Conservation (phyloP, 345 rosid genomes). For the Sonneratia alba region DNA sequence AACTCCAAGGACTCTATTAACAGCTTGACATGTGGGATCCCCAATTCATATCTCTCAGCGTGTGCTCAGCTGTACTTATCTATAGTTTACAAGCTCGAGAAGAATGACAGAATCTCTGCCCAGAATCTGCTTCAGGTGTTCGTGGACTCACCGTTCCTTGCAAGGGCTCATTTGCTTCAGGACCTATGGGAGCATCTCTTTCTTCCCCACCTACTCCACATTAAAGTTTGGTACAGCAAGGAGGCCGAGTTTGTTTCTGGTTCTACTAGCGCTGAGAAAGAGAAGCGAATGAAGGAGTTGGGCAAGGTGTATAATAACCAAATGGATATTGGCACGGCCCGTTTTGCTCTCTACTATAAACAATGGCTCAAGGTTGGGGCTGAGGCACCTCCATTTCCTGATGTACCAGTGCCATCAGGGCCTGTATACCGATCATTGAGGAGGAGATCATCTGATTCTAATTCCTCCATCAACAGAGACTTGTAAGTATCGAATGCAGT, state of each 20-base stretch:
- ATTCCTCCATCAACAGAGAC: constrained; percentile 22
- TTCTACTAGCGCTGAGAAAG: constrained; percentile 11
- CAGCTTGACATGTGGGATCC: constrained; percentile 33
- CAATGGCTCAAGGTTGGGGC: not conserved
- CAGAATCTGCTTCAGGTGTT: constrained; percentile 52
- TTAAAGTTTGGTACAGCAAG: constrained; percentile 48
- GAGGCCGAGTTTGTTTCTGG: constrained; percentile 33
- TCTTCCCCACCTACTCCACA: constrained; percentile 63
- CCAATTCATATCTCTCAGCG: constrained; percentile 47
- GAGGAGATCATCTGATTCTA: constrained; percentile 42
- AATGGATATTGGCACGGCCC: not conserved
- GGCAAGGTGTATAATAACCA: constrained; percentile 23
- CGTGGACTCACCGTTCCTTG: constrained; percentile 40
- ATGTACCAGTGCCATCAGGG: constrained; percentile 38
- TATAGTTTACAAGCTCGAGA: constrained; percentile 47
- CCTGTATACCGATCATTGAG: constrained; percentile 23
- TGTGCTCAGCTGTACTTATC: constrained; percentile 51
- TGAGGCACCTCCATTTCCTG: constrained; percentile 36
- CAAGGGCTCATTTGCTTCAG: constrained; percentile 49
- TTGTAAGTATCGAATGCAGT: constrained; percentile 29
- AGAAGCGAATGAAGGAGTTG: constrained; percentile 26
- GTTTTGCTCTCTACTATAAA: not conserved
- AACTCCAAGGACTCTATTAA: constrained; percentile 25
- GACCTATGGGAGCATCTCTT: constrained; percentile 65
- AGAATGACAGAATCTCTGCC: constrained; percentile 37